A percentile compares a stretch with the other conserved stretches of the same genome.
phyloP scores from a whole-genome alignment of 2,329 filamentous ascomycete species.

The Coniochaeta pulveracea region DNA sequence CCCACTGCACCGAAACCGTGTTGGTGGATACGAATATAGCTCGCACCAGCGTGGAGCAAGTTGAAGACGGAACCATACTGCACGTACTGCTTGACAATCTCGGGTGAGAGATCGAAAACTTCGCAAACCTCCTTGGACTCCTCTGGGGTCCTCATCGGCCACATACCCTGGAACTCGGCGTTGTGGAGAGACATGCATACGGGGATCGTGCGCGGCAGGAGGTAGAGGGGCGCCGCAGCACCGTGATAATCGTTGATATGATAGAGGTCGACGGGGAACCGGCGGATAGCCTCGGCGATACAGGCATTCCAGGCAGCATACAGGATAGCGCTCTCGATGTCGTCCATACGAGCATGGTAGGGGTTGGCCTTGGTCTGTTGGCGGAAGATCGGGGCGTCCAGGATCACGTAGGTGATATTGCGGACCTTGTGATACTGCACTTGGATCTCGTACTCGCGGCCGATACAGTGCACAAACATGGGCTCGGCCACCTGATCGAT shows the following conservation, averaged over 20 bases:
- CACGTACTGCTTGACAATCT: slow-evolving; percentile 47
- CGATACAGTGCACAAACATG: slow-evolving; percentile 51
- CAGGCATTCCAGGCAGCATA: slow-evolving; percentile 63
- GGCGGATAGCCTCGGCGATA: slow-evolving; percentile 50
- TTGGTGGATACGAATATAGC: slow-evolving; percentile 52
- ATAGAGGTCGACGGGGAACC: slow-evolving; percentile 37
- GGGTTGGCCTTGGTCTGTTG: slow-evolving; percentile 48
- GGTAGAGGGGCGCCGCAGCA: slow-evolving; percentile 45
- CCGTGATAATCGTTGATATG: slow-evolving; percentile 26
- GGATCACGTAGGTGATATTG: slow-evolving; percentile 58
- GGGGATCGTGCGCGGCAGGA: slow-evolving; percentile 49
- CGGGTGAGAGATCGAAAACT: slow-evolving; percentile 49
- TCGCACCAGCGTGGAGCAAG: slow-evolving; percentile 49
- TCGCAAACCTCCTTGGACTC: slow-evolving; percentile 53
- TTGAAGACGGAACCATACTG: slow-evolving; percentile 60
- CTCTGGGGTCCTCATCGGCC: slow-evolving; percentile 52
- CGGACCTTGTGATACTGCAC: slow-evolving; percentile 52
- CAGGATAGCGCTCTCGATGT: slow-evolving; percentile 55
- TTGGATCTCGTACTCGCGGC: slow-evolving; percentile 46
- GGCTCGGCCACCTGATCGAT: slow-evolving; percentile 44
- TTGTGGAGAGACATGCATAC: slow-evolving; percentile 56
- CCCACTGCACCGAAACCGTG: slow-evolving; percentile 54
- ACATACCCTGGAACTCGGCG: slow-evolving; percentile 58
- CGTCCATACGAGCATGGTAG: slow-evolving; percentile 58
- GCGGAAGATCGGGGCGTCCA: slow-evolving; percentile 58